Conservation (phyloP, 2,329 filamentous ascomycete species). For the Arthrinium phaeospermum region DNA sequence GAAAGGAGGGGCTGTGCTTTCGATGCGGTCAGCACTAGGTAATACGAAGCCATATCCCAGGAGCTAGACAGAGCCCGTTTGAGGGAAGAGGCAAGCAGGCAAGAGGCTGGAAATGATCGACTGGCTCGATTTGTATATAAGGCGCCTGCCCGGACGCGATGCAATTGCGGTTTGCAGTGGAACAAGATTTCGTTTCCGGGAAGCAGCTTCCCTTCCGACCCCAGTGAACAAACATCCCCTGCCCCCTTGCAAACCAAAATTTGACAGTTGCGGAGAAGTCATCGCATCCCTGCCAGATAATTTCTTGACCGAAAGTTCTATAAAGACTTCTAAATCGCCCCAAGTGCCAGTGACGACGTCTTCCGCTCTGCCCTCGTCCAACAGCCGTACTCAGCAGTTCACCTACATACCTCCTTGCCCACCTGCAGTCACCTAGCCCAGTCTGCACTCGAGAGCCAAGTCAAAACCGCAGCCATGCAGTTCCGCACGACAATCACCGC, state of each 20-base stretch:
- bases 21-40: background rate
- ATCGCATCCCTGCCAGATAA: background rate
- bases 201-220: background rate
- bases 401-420: background rate
- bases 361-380: background rate
- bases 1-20: background rate
- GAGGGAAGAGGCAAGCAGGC: background rate
- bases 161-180: background rate
- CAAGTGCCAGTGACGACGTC: background rate
- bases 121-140: background rate
- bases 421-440: background rate
- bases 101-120: background rate
- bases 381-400: background rate
- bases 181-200: background rate
- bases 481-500: conserved; percentile 30
- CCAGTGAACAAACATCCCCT: background rate
- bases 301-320: background rate
- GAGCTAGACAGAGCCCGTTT: background rate
- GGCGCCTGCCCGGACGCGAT: background rate
- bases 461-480: conserved; percentile 32
- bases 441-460: background rate
- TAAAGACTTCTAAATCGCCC: background rate
- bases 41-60: background rate
- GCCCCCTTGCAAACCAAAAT: background rate
- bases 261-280: background rate